A percentile compares a stretch with the other conserved stretches of the same genome.
phyloP scores from a whole-genome alignment of 345 rosid genomes.

The Gossypium arboreum region DNA sequence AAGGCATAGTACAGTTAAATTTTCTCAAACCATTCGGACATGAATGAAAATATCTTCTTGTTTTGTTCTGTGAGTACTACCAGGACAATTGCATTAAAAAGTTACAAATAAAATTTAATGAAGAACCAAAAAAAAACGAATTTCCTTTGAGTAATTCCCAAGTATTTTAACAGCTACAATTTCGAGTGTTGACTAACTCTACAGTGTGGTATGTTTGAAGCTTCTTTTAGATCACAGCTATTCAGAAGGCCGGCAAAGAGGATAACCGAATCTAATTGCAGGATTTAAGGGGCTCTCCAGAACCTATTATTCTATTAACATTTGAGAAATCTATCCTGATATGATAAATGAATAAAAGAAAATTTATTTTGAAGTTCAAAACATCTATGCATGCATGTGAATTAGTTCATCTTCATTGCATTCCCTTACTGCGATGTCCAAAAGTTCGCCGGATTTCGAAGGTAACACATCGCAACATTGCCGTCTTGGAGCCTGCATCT shows the following conservation, averaged over 20 bases:
- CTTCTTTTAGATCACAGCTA: slow-evolving; percentile 1
- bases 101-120: no score
- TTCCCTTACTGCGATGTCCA: slow-evolving; percentile 66
- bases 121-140: not conserved
- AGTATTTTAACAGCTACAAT: slow-evolving; percentile 9
- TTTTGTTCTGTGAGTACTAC: not conserved
- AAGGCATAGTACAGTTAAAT: no score
- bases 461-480: slow-evolving; percentile 82
- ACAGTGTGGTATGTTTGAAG: not conserved
- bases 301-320: slow-evolving; percentile 3
- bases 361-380: not conserved
- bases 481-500: slow-evolving; percentile 79
- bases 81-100: no score
- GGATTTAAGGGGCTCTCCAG: not conserved
- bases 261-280: not conserved
- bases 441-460: slow-evolving; percentile 38
- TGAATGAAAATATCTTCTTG: no score
- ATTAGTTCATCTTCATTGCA: slow-evolving; percentile 69
- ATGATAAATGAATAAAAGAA: not conserved
- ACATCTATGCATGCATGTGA: slow-evolving; percentile 37
- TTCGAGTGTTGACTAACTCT: not conserved
- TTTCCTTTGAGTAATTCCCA: slow-evolving; percentile 10
- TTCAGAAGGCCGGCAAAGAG: not conserved
- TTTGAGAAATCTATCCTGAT: not conserved
- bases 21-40: no score